Percentiles rank a stretch among this genome's conserved stretches.
Conservation (phyloP, 2,329 filamentous ascomycete genomes). For the Pseudocercospora fijiensis region DNA sequence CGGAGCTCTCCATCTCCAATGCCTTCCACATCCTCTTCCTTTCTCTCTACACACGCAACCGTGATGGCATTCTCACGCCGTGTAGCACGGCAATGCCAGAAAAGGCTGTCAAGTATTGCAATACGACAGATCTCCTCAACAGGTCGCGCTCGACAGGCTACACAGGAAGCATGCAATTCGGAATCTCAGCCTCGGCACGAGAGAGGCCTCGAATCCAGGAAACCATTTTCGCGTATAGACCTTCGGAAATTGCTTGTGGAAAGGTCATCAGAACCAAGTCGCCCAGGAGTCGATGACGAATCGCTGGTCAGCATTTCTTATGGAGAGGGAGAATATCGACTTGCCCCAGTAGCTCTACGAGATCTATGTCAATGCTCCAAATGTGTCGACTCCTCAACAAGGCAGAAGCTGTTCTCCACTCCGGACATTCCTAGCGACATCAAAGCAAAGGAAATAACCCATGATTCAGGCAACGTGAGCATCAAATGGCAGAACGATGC, state of each 20-base stretch:
- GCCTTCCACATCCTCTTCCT: not conserved
- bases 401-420: constrained; percentile 65
- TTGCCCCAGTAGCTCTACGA: constrained; percentile 46
- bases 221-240: not conserved
- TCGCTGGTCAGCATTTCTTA: not conserved
- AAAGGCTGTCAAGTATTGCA: not conserved
- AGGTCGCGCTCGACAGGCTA: not conserved
- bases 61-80: not conserved
- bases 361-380: constrained; percentile 59
- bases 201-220: not conserved
- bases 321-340: constrained; percentile 4
- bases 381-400: constrained; percentile 60
- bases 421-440: constrained; percentile 60
- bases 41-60: not conserved
- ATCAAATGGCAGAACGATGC: constrained; percentile 64
- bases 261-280: not conserved
- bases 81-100: constrained; percentile 1
- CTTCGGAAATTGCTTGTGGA: not conserved
- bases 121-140: not conserved
- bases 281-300: not conserved
- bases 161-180: not conserved
- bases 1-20: not conserved
- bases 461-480: constrained; percentile 28
- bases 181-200: not conserved
- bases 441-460: constrained; percentile 38